These are phyloP conservation scores for Talaromyces sp. DNA, from an alignment of 2,329 filamentous ascomycete genomes.

Conservation along the genomic window DNA sequence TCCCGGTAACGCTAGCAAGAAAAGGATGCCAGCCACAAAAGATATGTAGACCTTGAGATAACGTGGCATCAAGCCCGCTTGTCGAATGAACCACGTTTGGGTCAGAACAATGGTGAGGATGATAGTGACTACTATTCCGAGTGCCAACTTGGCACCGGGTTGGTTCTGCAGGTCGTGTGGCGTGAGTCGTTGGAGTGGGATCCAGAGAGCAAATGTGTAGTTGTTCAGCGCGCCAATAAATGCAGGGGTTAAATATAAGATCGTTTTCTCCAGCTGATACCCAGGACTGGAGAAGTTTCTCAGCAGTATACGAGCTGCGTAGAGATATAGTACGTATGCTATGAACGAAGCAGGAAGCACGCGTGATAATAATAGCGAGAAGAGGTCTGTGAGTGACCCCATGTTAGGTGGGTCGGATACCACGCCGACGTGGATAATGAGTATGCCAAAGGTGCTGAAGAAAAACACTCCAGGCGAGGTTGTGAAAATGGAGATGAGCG, in stretches of 20 bases:
- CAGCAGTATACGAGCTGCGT: slow-evolving; percentile 71
- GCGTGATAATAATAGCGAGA: slow-evolving; percentile 74
- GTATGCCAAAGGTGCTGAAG: slow-evolving; percentile 71
- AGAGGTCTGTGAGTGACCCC: slow-evolving; percentile 61
- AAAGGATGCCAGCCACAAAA: slow-evolving; percentile 62
- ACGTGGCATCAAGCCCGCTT: slow-evolving; percentile 73
- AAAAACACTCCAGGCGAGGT: slow-evolving; percentile 77
- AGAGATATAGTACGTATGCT: slow-evolving; percentile 81
- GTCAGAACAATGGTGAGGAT: slow-evolving; percentile 64
- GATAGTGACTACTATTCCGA: slow-evolving; percentile 70
- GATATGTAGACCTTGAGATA: slow-evolving; percentile 75
- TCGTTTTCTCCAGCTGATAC: slow-evolving; percentile 76
- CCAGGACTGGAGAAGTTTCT: slow-evolving; percentile 57
- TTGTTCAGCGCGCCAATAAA: slow-evolving; percentile 93
- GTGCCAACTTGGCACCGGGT: slow-evolving; percentile 78
- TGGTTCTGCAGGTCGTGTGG: slow-evolving; percentile 83
- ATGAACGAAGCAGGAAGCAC: slow-evolving; percentile 85
- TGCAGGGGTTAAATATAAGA: slow-evolving; percentile 83
- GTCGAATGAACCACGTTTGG: slow-evolving; percentile 81
- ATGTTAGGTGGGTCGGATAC: slow-evolving; percentile 79
- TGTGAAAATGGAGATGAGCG: slow-evolving; percentile 74
- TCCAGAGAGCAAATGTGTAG: slow-evolving; percentile 82
- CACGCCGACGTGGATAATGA: slow-evolving; percentile 87
- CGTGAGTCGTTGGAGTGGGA: slow-evolving; percentile 89
- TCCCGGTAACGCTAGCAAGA: slow-evolving; percentile 67